These are phyloP conservation scores for Brachypodium distachyon DNA, from an alignment of 202 grass and related monocot genomes.

Conservation along the genomic window DNA sequence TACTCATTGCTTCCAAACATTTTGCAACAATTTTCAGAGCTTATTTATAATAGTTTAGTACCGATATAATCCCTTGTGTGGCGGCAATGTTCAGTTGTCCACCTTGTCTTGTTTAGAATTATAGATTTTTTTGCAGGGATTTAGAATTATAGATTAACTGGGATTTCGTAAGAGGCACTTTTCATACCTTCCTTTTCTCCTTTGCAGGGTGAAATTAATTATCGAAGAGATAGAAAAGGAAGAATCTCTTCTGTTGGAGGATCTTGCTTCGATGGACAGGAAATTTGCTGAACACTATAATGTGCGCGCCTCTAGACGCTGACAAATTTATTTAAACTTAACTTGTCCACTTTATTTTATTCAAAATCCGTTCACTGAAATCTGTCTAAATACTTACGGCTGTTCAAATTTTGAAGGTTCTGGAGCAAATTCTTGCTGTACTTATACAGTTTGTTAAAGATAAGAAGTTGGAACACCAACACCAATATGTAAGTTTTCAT, in stretches of 20 bases:
- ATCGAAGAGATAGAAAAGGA: slow-evolving; percentile 95
- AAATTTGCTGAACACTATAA: slow-evolving; percentile 99
- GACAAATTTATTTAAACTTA: not conserved
- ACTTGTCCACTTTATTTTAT: not conserved
- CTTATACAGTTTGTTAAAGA: slow-evolving; percentile 97
- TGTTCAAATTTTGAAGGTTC: slow-evolving; percentile 48
- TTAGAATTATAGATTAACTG: slow-evolving; percentile 3
- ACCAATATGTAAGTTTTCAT: slow-evolving; percentile 76
- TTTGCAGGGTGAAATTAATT: slow-evolving; percentile 81
- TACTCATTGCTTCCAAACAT: not conserved
- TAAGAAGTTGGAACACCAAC: slow-evolving; percentile 93
- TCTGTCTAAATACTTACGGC: slow-evolving; percentile 6
- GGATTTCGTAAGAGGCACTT: not conserved
- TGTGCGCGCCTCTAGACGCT: slow-evolving; percentile 41
- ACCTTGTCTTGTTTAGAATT: slow-evolving; percentile 18
- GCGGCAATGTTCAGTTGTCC: not conserved
- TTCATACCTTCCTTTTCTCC: not conserved
- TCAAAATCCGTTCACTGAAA: not conserved
- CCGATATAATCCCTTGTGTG: not conserved
- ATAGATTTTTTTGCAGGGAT: no score
- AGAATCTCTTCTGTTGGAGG: slow-evolving; percentile 73
- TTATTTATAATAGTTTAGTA: not conserved
- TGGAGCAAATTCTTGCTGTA: slow-evolving; percentile 95
- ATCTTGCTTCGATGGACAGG: slow-evolving; percentile 97
- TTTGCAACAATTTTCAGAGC: not conserved